Evolutionary conservation across 2,329 filamentous ascomycete species (phyloP).

Genomic region (Calonectria hawksworthii): DNA sequence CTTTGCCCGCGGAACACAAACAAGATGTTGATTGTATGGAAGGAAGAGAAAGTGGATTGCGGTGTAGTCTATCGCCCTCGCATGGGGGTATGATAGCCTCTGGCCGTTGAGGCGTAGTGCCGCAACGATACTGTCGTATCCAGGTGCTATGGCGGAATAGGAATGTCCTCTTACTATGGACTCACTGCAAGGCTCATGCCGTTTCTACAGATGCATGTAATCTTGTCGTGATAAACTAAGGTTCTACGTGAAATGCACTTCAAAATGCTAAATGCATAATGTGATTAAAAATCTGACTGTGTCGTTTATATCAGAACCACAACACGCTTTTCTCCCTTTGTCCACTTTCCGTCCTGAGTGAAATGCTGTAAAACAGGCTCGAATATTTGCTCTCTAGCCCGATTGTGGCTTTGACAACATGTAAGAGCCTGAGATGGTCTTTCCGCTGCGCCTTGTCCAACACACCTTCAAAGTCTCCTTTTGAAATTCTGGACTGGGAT

Average conservation of each 20-base stretch:
- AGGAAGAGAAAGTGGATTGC: background rate
- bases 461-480: constrained; percentile 34
- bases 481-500: constrained; percentile 31
- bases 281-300: too few relatives aligned
- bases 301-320: constrained; percentile 31
- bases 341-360: constrained; percentile 27
- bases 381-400: constrained; percentile 44
- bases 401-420: constrained; percentile 32
- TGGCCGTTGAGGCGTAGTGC: background rate
- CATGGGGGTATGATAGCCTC: background rate
- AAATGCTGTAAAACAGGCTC: constrained; percentile 42
- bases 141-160: background rate
- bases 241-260: background rate
- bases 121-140: background rate
- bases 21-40: background rate
- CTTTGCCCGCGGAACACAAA: background rate
- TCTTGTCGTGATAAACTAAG: too few relatives aligned
- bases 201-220: too few relatives aligned
- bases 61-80: background rate
- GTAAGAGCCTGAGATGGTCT: constrained; percentile 26
- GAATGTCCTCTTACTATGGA: background rate
- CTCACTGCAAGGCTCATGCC: background rate
- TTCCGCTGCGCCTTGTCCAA: constrained; percentile 35
- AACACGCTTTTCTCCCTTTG: constrained; percentile 20
- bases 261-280: background rate